A percentile compares a stretch with the other conserved stretches of the same genome.
Evolutionary conservation across 495 filamentous ascomycete species (phyloP).

Genomic region (Penicillium waksmanii): DNA sequence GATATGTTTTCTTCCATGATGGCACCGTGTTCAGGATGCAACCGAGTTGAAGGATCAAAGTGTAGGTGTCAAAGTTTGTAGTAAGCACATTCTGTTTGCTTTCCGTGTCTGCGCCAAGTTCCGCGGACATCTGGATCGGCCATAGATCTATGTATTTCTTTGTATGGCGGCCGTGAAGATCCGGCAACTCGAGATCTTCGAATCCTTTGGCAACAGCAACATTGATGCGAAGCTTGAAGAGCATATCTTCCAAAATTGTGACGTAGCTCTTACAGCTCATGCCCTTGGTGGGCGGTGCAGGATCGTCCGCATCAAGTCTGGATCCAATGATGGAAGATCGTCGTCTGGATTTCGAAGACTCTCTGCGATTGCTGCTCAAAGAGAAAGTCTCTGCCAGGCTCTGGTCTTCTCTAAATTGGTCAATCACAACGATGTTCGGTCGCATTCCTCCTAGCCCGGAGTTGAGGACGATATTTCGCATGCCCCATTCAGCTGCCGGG

Average conservation of each 20-base stretch:
- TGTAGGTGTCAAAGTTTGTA: conserved; percentile 93
- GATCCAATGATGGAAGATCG: conserved; percentile 20
- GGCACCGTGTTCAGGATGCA: conserved; percentile 84
- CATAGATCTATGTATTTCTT: conserved; percentile 89
- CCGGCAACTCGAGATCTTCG: conserved; percentile 71
- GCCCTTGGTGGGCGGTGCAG: conserved; percentile 61
- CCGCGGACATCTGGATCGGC: conserved; percentile 85
- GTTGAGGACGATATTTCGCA: conserved; percentile 78
- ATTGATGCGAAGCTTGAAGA: conserved; percentile 79
- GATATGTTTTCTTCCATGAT: conserved; percentile 78
- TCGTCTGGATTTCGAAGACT: conserved; percentile 33
- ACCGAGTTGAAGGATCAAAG: conserved; percentile 82
- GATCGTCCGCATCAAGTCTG: conserved; percentile 29
- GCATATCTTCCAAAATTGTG: conserved; percentile 80
- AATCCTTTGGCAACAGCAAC: conserved; percentile 87
- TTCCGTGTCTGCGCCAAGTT: conserved; percentile 66
- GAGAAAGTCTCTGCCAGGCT: conserved; percentile 53
- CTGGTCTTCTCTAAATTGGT: conserved; percentile 64
- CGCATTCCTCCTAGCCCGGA: conserved; percentile 88
- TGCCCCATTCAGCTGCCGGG: conserved; percentile 82
- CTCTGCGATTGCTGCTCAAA: conserved; percentile 24
- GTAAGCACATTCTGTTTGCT: conserved; percentile 71
- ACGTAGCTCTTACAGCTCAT: conserved; percentile 73
- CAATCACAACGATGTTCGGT: conserved; percentile 83
- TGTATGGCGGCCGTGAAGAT: conserved; percentile 52